These are phyloP conservation scores for Rhodotorula sp. DNA, from an alignment of 1,284 basidiomycete genomes.

Conservation along the genomic window DNA sequence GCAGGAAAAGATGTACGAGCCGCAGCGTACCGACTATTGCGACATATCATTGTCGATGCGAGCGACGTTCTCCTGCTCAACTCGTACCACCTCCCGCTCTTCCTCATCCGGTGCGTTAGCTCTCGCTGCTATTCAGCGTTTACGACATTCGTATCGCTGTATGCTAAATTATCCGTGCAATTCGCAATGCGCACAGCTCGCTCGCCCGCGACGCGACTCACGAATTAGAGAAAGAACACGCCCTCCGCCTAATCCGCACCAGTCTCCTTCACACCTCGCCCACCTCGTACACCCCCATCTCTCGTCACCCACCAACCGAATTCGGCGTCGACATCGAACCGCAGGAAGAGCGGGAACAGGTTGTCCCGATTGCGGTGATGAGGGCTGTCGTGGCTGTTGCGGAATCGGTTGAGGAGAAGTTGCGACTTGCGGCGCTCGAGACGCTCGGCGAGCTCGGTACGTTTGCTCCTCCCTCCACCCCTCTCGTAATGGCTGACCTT, in stretches of 20 bases:
- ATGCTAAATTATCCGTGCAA: background rate
- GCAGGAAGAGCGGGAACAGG: slow-evolving; percentile 47
- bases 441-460: slow-evolving; percentile 86
- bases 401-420: slow-evolving; percentile 86
- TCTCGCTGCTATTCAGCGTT: slow-evolving; percentile 8
- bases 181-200: slow-evolving; percentile 57
- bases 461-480: slow-evolving; percentile 42
- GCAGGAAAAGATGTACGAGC: slow-evolving; percentile 74
- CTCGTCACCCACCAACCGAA: no score
- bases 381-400: slow-evolving; percentile 87
- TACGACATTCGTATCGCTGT: background rate
- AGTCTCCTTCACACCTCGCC: slow-evolving; percentile 59
- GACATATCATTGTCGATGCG: slow-evolving; percentile 71
- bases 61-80: slow-evolving; percentile 61
- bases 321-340: slow-evolving; percentile 1
- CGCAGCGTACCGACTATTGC: slow-evolving; percentile 78
- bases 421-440: slow-evolving; percentile 78
- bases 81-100: slow-evolving; percentile 69
- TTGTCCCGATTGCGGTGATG: slow-evolving; percentile 63
- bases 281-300: slow-evolving; percentile 51
- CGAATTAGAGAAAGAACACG: slow-evolving; percentile 86
- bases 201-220: slow-evolving; percentile 79
- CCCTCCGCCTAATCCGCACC: slow-evolving; percentile 80
- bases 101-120: slow-evolving; percentile 69
- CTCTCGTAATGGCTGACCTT: background rate